Percentiles rank a stretch among this genome's conserved stretches.
phyloP scores from a whole-genome alignment of 1,139 yeast species.

The Yamadazyma membranifaciens region DNA sequence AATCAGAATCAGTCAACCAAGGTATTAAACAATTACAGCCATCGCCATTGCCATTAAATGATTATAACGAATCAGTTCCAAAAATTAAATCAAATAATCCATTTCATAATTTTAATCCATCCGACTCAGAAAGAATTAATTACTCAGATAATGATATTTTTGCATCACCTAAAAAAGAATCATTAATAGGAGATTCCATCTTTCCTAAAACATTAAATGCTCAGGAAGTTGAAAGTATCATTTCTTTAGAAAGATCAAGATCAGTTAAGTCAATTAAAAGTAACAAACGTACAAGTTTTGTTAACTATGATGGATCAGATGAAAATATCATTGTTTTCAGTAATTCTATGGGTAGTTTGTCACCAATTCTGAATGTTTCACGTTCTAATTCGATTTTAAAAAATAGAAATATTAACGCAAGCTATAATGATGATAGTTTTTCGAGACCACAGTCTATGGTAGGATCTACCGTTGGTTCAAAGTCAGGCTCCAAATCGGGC shows the following conservation, averaged over 20 bases:
- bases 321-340: conserved; percentile 38
- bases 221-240: conserved; percentile 72
- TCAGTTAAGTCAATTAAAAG: conserved; percentile 52
- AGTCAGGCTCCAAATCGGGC: conserved; percentile 9
- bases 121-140: conserved; percentile 7
- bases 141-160: conserved; percentile 17
- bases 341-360: conserved; percentile 7
- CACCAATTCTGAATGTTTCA: conserved; percentile 18
- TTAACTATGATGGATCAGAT: conserved; percentile 49
- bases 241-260: conserved; percentile 67
- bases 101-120: conserved; percentile 11
- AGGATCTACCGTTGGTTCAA: not conserved
- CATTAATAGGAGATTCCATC: conserved; percentile 58
- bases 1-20: not conserved
- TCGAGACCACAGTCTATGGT: conserved; percentile 2
- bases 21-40: not conserved
- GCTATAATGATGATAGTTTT: conserved; percentile 6
- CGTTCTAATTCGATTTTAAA: conserved; percentile 54
- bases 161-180: conserved; percentile 34
- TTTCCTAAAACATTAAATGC: conserved; percentile 69
- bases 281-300: conserved; percentile 41
- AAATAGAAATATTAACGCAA: conserved; percentile 15
- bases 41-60: not conserved
- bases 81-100: conserved; percentile 15
- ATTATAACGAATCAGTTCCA: too few species aligned